Evolutionary conservation across 306 rosid genomes (phyloP).

Genomic region (Oemleria cerasiformis): DNA sequence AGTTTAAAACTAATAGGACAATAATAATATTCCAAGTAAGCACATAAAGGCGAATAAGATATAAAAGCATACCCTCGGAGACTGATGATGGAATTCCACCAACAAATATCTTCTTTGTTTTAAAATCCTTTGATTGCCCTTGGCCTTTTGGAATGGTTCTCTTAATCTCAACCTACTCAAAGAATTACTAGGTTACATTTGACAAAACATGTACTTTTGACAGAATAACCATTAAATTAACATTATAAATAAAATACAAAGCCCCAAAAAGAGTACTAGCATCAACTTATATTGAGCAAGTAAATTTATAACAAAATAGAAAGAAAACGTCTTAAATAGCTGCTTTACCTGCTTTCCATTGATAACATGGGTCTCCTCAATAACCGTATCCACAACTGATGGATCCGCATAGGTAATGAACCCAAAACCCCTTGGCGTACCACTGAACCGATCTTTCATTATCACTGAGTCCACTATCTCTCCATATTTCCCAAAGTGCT

Average conservation of each 20-base stretch:
- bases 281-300: background rate
- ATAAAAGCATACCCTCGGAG: slow-evolving; percentile 53
- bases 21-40: background rate
- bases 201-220: background rate
- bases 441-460: slow-evolving; percentile 84
- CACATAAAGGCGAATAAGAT: background rate
- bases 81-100: slow-evolving; percentile 83
- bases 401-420: slow-evolving; percentile 87
- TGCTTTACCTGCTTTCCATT: slow-evolving; percentile 64
- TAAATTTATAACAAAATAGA: background rate
- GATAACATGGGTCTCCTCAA: slow-evolving; percentile 69
- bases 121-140: slow-evolving; percentile 69
- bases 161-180: slow-evolving; percentile 77
- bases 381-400: slow-evolving; percentile 76
- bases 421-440: slow-evolving; percentile 87
- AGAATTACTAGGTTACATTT: background rate
- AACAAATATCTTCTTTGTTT: slow-evolving; percentile 88
- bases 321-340: background rate
- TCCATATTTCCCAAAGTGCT: slow-evolving; percentile 85
- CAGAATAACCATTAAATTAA: background rate
- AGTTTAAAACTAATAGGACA: background rate
- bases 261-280: background rate
- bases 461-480: slow-evolving; percentile 90
- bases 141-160: slow-evolving; percentile 93
- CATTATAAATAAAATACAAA: background rate